phyloP scores from a whole-genome alignment of 106 monocot species.

The Posidonia australis region DNA sequence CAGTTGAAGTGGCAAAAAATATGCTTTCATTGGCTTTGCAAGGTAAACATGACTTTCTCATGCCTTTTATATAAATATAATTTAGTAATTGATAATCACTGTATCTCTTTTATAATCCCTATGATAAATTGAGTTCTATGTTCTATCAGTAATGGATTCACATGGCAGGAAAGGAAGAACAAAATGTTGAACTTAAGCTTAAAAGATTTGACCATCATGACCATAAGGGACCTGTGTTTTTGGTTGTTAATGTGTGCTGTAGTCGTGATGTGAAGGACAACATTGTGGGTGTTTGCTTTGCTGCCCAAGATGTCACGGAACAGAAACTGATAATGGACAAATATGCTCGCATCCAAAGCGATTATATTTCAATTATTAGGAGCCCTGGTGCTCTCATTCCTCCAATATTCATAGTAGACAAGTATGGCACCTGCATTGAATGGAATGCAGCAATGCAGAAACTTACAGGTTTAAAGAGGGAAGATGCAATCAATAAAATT shows the following conservation, averaged over 20 bases:
- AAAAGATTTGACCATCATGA: constrained; percentile 38
- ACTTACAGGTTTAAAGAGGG: constrained; percentile 55
- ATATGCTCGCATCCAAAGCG: constrained; percentile 65
- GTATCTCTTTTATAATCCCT: no score
- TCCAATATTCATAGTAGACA: constrained; percentile 76
- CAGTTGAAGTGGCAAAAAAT: constrained; percentile 42
- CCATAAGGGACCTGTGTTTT: constrained; percentile 35
- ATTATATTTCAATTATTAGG: constrained; percentile 54
- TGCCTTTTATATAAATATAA: background rate
- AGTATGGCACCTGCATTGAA: constrained; percentile 53
- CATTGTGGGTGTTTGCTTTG: constrained; percentile 67
- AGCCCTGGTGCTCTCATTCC: constrained; percentile 64
- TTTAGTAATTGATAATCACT: background rate
- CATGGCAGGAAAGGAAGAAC: constrained; percentile 64
- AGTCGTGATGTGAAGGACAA: constrained; percentile 52
- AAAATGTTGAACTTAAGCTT: constrained; percentile 68
- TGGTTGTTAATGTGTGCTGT: constrained; percentile 67
- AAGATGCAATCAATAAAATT: constrained; percentile 50
- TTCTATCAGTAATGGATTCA: background rate
- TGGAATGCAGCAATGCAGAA: constrained; percentile 90
- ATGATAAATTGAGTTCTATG: no score
- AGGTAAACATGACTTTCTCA: constrained; percentile 29
- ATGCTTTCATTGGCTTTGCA: constrained; percentile 51
- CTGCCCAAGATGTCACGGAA: constrained; percentile 70
- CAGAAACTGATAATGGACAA: constrained; percentile 74